Conservation (phyloP, 805 yeast genomes). For the Nematodospora valgi region DNA sequence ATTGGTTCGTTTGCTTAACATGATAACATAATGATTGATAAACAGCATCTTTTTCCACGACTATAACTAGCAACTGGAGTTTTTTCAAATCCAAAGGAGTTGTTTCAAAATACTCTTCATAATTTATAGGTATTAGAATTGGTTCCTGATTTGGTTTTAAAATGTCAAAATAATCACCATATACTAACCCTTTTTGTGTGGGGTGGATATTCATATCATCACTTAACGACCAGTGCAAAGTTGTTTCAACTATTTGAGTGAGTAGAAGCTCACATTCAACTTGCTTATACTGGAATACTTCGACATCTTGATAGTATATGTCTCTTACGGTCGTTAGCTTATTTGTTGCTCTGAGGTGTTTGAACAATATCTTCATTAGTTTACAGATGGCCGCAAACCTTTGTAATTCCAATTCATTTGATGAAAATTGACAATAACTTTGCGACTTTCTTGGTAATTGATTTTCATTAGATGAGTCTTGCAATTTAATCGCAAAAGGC, state of each 20-base stretch:
- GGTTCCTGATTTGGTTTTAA: conserved; percentile 13
- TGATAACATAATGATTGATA: conserved; percentile 30
- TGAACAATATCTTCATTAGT: conserved; percentile 9
- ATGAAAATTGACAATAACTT: conserved; percentile 6
- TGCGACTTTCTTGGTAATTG: not conserved
- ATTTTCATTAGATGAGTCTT: not conserved
- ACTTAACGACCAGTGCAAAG: conserved; percentile 37
- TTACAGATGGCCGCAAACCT: conserved; percentile 11
- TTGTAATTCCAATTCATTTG: conserved; percentile 3
- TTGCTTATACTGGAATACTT: conserved; percentile 44
- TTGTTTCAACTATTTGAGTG: conserved; percentile 28
- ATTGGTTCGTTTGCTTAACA: conserved; percentile 8
- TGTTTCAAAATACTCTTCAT: not conserved
- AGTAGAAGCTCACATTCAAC: conserved; percentile 35
- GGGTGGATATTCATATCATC: conserved; percentile 44
- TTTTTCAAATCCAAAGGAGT: not conserved
- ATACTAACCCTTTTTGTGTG: conserved; percentile 55
- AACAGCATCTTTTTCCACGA: conserved; percentile 41
- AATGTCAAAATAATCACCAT: conserved; percentile 23
- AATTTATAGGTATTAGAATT: conserved; percentile 16
- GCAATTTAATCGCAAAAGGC: conserved; percentile 3
- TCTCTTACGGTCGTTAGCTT: conserved; percentile 48
- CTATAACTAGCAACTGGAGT: conserved; percentile 13
- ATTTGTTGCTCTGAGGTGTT: conserved; percentile 5
- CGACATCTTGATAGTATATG: conserved; percentile 55